Evolutionary conservation across 2,329 filamentous ascomycete species (phyloP).

Genomic region (Canariomyces notabilis): DNA sequence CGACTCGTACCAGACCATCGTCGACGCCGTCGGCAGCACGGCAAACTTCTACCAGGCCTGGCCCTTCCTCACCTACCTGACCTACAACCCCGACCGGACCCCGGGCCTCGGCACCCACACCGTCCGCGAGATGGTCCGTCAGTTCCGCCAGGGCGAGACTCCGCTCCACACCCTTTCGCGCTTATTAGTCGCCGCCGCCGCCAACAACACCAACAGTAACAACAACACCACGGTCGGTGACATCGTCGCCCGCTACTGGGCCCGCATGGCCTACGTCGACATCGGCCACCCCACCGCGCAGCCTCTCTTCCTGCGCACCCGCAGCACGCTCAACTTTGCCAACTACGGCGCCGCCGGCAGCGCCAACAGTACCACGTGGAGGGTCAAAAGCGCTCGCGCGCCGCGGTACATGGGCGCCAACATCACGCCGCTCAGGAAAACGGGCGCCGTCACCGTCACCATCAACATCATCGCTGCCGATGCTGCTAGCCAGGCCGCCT

Average conservation of each 20-base stretch:
- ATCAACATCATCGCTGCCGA: conserved; percentile 30
- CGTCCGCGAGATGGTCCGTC: no score
- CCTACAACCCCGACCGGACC: conserved; percentile 43
- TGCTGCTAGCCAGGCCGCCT: no score
- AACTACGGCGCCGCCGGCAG: conserved; percentile 36
- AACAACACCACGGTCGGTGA: conserved; percentile 29
- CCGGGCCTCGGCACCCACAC: conserved; percentile 40
- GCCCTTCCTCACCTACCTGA: conserved; percentile 46
- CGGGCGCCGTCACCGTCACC: conserved; percentile 28
- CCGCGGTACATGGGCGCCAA: conserved; percentile 48
- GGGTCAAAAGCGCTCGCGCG: conserved; percentile 37
- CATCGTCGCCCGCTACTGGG: conserved; percentile 47
- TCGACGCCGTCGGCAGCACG: conserved; percentile 37
- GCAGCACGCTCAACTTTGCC: conserved; percentile 35
- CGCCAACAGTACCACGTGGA: conserved; percentile 31
- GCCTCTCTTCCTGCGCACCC: conserved; percentile 34
- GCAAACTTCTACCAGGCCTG: conserved; percentile 50
- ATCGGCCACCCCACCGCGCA: conserved; percentile 41
- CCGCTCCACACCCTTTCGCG: conserved; percentile 43
- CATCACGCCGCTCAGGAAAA: conserved; percentile 40
- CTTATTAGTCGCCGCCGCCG: conserved; percentile 29
- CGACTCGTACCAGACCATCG: conserved; percentile 43
- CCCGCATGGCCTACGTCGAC: conserved; percentile 48
- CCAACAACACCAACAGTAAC: no score
- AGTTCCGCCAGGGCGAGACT: conserved; percentile 46